A percentile compares a stretch with the other conserved stretches of the same genome.
Evolutionary conservation across 345 rosid species (phyloP).

Genomic region (Cardamine resedifolia): DNA sequence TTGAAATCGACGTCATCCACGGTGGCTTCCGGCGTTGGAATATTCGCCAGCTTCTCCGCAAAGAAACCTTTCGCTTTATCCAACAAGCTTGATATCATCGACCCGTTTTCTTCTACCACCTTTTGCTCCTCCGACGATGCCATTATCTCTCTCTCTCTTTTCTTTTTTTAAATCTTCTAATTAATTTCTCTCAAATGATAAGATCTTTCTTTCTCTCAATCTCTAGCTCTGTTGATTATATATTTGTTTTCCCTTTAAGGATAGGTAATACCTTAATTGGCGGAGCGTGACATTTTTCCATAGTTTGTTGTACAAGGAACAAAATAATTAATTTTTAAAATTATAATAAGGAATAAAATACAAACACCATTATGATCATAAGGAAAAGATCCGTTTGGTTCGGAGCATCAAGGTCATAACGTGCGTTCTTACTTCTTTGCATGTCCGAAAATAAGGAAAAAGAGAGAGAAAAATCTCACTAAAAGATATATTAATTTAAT

Average conservation of each 20-base stretch:
- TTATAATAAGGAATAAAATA: not conserved
- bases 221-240: not conserved
- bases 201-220: conserved; percentile 15
- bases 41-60: conserved; percentile 62
- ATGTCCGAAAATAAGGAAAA: not conserved
- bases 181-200: conserved; percentile 15
- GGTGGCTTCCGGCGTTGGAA: conserved; percentile 75
- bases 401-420: conserved; percentile 2
- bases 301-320: not conserved
- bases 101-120: conserved; percentile 32
- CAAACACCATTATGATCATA: not conserved
- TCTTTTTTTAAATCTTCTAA: not conserved
- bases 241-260: conserved; percentile 1
- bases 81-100: conserved; percentile 41
- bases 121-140: conserved; percentile 32
- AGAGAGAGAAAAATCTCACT: not conserved
- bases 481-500: no score
- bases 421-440: conserved; percentile 19
- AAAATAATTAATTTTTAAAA: not conserved
- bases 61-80: conserved; percentile 75
- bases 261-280: conserved; percentile 14
- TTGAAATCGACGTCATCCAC: conserved; percentile 62
- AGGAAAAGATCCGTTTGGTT: conserved; percentile 23
- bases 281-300: conserved; percentile 26
- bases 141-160: conserved; percentile 1